Percentiles rank a stretch among this genome's conserved stretches.
These are phyloP conservation scores for Trichoderma endophyticum DNA, from an alignment of 2,329 filamentous ascomycete genomes.

Conservation along the genomic window DNA sequence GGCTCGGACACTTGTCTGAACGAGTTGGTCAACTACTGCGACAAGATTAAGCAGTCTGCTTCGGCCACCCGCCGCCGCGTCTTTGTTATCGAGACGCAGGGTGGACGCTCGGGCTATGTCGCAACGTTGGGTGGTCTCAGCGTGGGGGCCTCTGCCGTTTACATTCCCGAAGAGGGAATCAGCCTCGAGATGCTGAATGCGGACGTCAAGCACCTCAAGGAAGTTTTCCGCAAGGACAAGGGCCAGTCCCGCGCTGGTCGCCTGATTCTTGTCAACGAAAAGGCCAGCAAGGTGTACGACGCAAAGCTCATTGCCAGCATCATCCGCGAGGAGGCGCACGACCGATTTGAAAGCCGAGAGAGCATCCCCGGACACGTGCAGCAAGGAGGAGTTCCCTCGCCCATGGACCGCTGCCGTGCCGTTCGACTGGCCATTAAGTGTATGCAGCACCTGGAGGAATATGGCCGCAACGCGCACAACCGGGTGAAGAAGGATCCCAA, in stretches of 20 bases:
- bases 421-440: slow-evolving; percentile 91
- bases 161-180: slow-evolving; percentile 95
- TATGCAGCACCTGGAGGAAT: slow-evolving; percentile 84
- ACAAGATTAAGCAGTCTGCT: slow-evolving; percentile 95
- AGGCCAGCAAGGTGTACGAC: slow-evolving; percentile 83
- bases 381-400: slow-evolving; percentile 86
- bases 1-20: slow-evolving; percentile 97
- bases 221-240: slow-evolving; percentile 79
- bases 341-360: slow-evolving; percentile 87
- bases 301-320: slow-evolving; percentile 94
- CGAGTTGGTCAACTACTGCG: slow-evolving; percentile 89
- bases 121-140: slow-evolving; percentile 85
- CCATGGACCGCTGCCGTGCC: slow-evolving; percentile 93
- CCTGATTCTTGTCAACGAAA: slow-evolving; percentile 94
- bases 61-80: slow-evolving; percentile 90
- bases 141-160: slow-evolving; percentile 90
- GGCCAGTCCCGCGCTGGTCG: slow-evolving; percentile 89
- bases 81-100: slow-evolving; percentile 97
- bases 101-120: slow-evolving; percentile 89
- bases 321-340: slow-evolving; percentile 88
- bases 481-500: slow-evolving; percentile 71
- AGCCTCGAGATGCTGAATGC: slow-evolving; percentile 86
- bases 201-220: slow-evolving; percentile 84
- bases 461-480: slow-evolving; percentile 60
- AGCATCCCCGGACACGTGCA: slow-evolving; percentile 93